Evolutionary conservation across 257 asterid species (phyloP).

Genomic region (Handroanthus guayacan): DNA sequence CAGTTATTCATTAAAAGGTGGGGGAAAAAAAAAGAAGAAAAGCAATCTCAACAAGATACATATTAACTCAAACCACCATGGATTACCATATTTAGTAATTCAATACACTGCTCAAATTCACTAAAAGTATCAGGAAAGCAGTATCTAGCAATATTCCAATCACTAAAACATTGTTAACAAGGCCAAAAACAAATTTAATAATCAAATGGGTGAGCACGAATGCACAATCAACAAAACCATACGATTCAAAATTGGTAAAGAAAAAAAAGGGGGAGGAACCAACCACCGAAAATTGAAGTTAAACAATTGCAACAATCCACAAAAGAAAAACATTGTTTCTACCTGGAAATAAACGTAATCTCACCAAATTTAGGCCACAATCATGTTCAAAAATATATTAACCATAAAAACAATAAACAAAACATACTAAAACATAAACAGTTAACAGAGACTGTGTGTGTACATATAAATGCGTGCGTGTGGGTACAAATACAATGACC

Average conservation of each 20-base stretch:
- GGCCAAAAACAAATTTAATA: not conserved
- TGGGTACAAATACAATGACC: not conserved
- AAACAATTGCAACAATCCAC: not conserved
- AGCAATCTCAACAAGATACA: constrained; percentile 1
- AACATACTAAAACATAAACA: too few species aligned
- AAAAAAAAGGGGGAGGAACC: not conserved
- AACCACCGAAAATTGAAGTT: not conserved
- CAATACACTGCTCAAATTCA: not conserved
- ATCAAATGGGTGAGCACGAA: not conserved
- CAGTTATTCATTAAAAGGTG: not conserved
- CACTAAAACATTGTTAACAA: not conserved
- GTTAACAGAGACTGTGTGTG: too few species aligned
- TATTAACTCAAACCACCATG: constrained; percentile 6
- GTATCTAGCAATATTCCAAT: constrained; percentile 15
- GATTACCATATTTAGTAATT: not conserved
- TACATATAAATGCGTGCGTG: not conserved
- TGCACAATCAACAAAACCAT: not conserved
- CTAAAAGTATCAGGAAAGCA: not conserved
- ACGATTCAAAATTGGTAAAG: not conserved
- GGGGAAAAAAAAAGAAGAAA: not conserved
- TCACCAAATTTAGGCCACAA: not conserved
- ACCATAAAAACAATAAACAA: too few species aligned
- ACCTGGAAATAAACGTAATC: not conserved
- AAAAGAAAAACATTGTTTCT: not conserved
- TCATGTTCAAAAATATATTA: too few species aligned